Base-by-base conservation (phyloP, 73 alveolate genomes). In the Durusdinium trenchii region DNA sequence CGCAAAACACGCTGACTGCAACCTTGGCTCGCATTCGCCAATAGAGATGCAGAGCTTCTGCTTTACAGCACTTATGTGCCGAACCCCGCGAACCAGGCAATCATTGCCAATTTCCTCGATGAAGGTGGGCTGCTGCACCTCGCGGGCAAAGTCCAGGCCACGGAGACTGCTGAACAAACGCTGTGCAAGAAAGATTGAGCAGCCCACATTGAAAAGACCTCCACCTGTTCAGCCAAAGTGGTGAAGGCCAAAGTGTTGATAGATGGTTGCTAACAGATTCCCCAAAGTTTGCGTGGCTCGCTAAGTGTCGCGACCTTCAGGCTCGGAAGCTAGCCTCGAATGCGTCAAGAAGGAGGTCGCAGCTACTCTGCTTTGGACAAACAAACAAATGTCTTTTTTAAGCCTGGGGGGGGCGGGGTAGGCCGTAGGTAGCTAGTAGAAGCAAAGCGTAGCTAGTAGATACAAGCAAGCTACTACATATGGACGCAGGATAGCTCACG, bases 111-210 rank as follows among this genome's bases (percentile, higher is more conserved):
- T 91, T 51, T 91, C 97, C 67, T 91, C 97, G 69, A 91, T 64
- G 87, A 91, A 91, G 40, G 97, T 69, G n/a, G 97, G 97, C 45
- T 91, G 97, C 97, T 91, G 97, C 89, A 91, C 97, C 97, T 91
- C 43, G 7, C 3, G 46, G 7, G 64, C 18, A 43, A 78, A 46
- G 46, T 10, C 7, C 3, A 42, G 45, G 2, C 43, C 78, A 69
- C 18, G n/a, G 45, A n/a, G 42, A 67, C 48, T 47, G 30, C 91
- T 30, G 35, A 81, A 47, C 40, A 14, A 16, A 48, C 30, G 47
- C 91, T 3, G 64, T 54, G 9, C 20, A 12, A 0, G 3, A 43
- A 16, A 7, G 62, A 5, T 1, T 83, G 50, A n/a, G 93, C 93
- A 9, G 52, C 50, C 26, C 52, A 18, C 93, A 51, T 83, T 83